Evolutionary conservation across 129 eudicot genomes (phyloP).

Genomic region (Erigeron canadensis): DNA sequence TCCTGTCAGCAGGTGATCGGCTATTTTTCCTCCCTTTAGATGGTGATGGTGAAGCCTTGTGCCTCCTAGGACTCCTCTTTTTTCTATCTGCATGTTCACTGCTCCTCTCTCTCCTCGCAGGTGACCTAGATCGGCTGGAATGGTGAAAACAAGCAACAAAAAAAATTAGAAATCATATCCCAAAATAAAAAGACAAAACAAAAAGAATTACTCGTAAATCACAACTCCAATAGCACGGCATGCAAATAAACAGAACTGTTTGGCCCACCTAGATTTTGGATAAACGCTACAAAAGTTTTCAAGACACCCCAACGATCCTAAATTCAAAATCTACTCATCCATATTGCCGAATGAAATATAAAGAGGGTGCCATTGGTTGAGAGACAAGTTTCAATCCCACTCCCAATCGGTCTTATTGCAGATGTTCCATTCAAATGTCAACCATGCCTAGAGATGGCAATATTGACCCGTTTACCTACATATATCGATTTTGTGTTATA

Average conservation of each 20-base stretch:
- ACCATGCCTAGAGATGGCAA: neutral
- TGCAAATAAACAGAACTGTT: neutral
- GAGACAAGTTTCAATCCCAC: too few species aligned
- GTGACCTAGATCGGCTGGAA: constrained; percentile 68
- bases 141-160: neutral
- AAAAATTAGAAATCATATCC: neutral
- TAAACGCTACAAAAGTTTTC: neutral
- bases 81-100: constrained; percentile 53
- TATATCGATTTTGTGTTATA: neutral
- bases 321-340: neutral
- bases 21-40: constrained; percentile 49
- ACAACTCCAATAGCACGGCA: neutral
- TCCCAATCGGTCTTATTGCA: too few species aligned
- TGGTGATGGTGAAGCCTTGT: constrained; percentile 7
- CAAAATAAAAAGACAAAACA: neutral
- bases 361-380: neutral
- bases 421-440: too few species aligned
- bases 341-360: neutral
- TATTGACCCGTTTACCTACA: neutral
- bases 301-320: neutral
- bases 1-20: neutral
- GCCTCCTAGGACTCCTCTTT: constrained; percentile 47
- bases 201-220: too few species aligned
- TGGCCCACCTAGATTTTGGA: neutral
- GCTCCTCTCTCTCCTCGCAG: constrained; percentile 47